These are phyloP conservation scores for Aspergillus quadrilineatus DNA, from an alignment of 2,329 filamentous ascomycete species.

Conservation along the genomic window DNA sequence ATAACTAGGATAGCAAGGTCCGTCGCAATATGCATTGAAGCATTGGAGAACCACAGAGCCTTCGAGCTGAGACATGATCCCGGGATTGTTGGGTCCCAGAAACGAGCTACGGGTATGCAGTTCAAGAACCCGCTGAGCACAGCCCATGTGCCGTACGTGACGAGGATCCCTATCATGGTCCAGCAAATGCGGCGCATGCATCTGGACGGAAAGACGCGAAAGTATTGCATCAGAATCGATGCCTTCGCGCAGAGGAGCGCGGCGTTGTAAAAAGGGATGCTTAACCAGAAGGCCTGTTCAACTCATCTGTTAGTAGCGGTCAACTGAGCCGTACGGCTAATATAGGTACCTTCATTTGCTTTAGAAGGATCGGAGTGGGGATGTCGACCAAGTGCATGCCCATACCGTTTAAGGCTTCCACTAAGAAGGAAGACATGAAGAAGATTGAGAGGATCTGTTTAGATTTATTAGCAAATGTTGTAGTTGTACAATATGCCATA, in stretches of 20 bases:
- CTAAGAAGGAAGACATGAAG: constrained; percentile 37
- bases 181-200: constrained; percentile 39
- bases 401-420: constrained; percentile 37
- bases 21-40: constrained; percentile 45
- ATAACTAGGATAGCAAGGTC: constrained; percentile 47
- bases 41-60: constrained; percentile 47
- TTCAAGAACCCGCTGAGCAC: constrained; percentile 38
- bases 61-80: constrained; percentile 41
- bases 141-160: constrained; percentile 35
- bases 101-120: constrained; percentile 38
- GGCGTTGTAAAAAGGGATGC: constrained; percentile 41
- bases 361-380: constrained; percentile 27
- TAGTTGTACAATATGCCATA: background rate
- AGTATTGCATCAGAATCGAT: constrained; percentile 52
- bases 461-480: background rate
- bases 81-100: constrained; percentile 31
- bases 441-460: constrained; percentile 32
- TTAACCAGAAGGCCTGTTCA: constrained; percentile 36
- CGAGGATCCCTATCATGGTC: constrained; percentile 38
- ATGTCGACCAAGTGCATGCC: constrained; percentile 36
- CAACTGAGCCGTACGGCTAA: background rate
- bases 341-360: constrained; percentile 34
- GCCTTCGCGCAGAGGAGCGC: constrained; percentile 45
- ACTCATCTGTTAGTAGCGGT: constrained; percentile 8
- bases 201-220: constrained; percentile 44